Evolutionary conservation across 1,139 yeast genomes (phyloP), one percentile per base, ranked within the genome.

Genomic region (Hyphopichia khmerensis): DNA sequence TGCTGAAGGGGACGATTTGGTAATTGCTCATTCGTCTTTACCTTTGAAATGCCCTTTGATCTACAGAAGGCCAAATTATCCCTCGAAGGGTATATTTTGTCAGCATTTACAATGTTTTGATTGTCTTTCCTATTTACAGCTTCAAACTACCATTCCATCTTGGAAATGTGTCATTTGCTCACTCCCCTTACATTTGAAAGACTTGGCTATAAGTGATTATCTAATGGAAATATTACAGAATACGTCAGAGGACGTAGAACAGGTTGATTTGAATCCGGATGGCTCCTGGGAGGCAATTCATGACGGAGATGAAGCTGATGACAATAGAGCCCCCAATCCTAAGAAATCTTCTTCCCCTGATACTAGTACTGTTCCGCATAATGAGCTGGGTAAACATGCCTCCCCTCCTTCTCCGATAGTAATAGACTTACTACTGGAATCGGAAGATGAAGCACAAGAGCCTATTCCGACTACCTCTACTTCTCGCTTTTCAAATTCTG

Each of bases 61-160:
- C 1, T 80, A 76, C 49, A 69, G 76, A n/a, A 67, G 82, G 46
- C 79, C 86, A 74, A 67, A 68, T 43, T 64, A 71, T 45, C 93
- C 95, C 0, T 77, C 75, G 2, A 78, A 80, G 50, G 77, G 87
- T 2, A 64, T 71, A 0, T 68, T 64, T 43, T 86, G 93, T 60
- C 66, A 75, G 33, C 95, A 86, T 57, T 60, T 82, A n/a, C 84
- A 80, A 52, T 85, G 93, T 53, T 85, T 85, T 60, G 95, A 86
- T 61, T 84, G 82, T 0, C 57, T 69, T 23, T 76, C 82, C 40
- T 86, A 74, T 53, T 54, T 86, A 13, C 73, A 77, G 45, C 68
- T 83, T 26, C 93, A 85, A 54, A 65, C 69, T 39, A 84, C 80
- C 52, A 67, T 79, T 1, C 82, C 90, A 0, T 72, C 80, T 0